These are phyloP conservation scores for Phytophthora pistaciae DNA, from an alignment of 352 stramenopile genomes.

Conservation along the genomic window DNA sequence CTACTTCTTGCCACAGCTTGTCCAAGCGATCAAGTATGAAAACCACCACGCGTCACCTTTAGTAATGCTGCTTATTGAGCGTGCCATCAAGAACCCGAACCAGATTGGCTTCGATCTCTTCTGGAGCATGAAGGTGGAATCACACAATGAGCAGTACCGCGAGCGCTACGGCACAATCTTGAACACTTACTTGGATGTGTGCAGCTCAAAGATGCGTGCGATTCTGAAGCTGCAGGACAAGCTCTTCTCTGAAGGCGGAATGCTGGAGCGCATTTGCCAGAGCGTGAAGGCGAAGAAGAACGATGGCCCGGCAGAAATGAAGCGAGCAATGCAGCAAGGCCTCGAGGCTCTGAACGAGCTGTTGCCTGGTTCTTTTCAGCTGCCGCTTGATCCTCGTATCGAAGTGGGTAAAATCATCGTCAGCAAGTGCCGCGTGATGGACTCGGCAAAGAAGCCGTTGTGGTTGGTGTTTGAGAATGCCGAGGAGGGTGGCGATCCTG, in stretches of 20 bases:
- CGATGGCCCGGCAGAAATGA: slow-evolving; percentile 84
- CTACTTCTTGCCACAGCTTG: slow-evolving; percentile 90
- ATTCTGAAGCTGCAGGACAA: slow-evolving; percentile 93
- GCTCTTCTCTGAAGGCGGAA: slow-evolving; percentile 80
- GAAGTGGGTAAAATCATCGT: slow-evolving; percentile 88
- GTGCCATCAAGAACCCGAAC: slow-evolving; percentile 90
- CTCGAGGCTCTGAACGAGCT: slow-evolving; percentile 87
- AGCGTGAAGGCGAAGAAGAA: slow-evolving; percentile 88
- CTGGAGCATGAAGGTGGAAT: slow-evolving; percentile 92
- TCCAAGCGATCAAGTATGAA: slow-evolving; percentile 92
- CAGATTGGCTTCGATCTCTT: slow-evolving; percentile 92
- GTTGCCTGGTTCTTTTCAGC: slow-evolving; percentile 87
- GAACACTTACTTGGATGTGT: slow-evolving; percentile 87
- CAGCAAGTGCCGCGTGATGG: slow-evolving; percentile 91
- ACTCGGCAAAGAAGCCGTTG: slow-evolving; percentile 90
- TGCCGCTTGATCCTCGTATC: slow-evolving; percentile 87
- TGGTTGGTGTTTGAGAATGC: slow-evolving; percentile 92
- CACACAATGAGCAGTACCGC: slow-evolving; percentile 81
- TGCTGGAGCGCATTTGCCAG: slow-evolving; percentile 86
- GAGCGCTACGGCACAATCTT: slow-evolving; percentile 86
- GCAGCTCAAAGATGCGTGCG: slow-evolving; percentile 92
- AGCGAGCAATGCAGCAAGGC: slow-evolving; percentile 80
- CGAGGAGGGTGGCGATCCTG: slow-evolving; percentile 77
- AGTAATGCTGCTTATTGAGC: slow-evolving; percentile 82
- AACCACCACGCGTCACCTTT: slow-evolving; percentile 86